Base-by-base conservation (phyloP, 768 basidiomycete species). In the Suillus bovinus region DNA sequence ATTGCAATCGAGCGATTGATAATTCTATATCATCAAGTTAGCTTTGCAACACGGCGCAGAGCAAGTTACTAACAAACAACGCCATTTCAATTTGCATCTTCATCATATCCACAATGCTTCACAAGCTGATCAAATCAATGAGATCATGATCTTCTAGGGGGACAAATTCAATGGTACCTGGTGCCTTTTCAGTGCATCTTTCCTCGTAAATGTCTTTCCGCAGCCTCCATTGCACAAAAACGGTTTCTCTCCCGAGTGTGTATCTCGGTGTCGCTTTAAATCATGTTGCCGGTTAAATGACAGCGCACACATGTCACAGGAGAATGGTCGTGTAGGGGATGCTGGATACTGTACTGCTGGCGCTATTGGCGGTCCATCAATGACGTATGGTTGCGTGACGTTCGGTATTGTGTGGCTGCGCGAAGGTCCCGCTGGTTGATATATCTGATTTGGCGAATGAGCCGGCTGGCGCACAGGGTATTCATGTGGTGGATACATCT, bases 241-340 rank as follows among this genome's bases (percentile, higher is more conserved):
- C 10, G 91, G 91, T 72, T 92, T 93, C 74, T 93, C 91, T 41
- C 91, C 91, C 6, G 89, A 89, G 76, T 93, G 91, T 29, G 90
- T 93, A 68, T 93, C 90, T 65, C 88, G 81, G 76, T 94, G 91
- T 39, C 91, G 84, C 71, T 93, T 93, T 70, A 93, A 74, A 73
- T 94, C 91, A 71, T 94, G 91, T 71, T 91, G 89, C 49, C 91
- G 85, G 70, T 91, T 91, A 79, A 94, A 94, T 24, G 91, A 92
- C 64, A 93, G 73, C 13, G 90, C 82, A 72, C 91, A 94, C 65
- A 91, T 72, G 67, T 89, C 86, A 63, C 88, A 90, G 11, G 84
- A 79, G 68, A 85, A 90, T 22, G 88, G 87, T 42, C 87, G 82
- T 20, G 78, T 72, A 8, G 86, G 82, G n/a, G 86, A 83, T 42